Conservation (phyloP, 257 asterid genomes). For the Datura wrightii region DNA sequence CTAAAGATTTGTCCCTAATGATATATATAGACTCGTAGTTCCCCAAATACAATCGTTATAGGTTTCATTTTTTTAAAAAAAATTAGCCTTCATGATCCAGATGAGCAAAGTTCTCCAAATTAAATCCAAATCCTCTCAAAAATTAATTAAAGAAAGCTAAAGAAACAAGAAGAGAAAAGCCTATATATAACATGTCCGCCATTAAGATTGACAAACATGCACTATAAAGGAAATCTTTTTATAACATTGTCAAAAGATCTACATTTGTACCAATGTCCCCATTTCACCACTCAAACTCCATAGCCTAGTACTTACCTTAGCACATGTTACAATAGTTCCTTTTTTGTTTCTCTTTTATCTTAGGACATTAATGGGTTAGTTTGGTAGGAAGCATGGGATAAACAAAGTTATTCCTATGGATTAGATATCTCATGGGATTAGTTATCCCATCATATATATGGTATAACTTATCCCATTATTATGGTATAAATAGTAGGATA, state of each 20-base stretch:
- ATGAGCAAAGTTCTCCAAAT: neutral
- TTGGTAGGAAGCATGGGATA: too few relatives aligned
- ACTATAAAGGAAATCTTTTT: neutral
- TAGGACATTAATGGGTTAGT: neutral
- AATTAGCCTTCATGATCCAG: neutral
- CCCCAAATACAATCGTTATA: neutral
- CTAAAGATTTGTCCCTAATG: neutral
- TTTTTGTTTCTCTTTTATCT: neutral
- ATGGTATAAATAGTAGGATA: too few relatives aligned
- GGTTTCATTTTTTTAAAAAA: neutral
- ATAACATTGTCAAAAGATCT: neutral
- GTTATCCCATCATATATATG: too few relatives aligned
- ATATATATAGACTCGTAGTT: neutral
- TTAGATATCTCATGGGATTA: too few relatives aligned
- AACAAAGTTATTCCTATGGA: too few relatives aligned
- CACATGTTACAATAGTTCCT: constrained; percentile 31
- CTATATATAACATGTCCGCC: neutral
- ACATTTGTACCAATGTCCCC: constrained; percentile 9
- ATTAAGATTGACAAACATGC: constrained; percentile 3
- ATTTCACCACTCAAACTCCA: constrained; percentile 36
- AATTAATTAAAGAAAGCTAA: neutral
- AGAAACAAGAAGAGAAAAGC: neutral
- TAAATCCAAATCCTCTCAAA: neutral
- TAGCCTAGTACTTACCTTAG: constrained; percentile 22
- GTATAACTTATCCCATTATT: too few relatives aligned